phyloP scores from a whole-genome alignment of 352 stramenopile genomes.

The Phytophthora pluvialis region DNA sequence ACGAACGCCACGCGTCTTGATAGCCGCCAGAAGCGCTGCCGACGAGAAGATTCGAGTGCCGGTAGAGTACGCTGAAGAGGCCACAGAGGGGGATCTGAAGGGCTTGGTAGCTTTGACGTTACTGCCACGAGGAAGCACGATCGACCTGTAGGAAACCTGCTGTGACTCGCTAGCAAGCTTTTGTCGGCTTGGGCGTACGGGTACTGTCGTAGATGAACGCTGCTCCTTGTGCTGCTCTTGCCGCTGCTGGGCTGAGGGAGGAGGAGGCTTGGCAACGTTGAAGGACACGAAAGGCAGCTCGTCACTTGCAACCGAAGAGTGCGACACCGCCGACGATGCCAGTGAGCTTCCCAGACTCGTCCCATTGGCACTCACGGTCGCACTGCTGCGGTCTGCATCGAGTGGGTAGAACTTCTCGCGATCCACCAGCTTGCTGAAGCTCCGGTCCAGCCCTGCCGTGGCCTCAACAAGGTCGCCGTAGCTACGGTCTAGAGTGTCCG shows the following conservation, averaged over 20 bases:
- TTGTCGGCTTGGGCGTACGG: not conserved
- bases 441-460: slow-evolving; percentile 16
- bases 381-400: slow-evolving; percentile 4
- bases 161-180: not conserved
- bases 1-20: slow-evolving; percentile 30
- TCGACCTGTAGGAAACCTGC: slow-evolving; percentile 18
- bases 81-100: not conserved
- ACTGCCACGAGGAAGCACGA: slow-evolving; percentile 10
- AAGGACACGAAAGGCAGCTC: slow-evolving; percentile 42
- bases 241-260: not conserved
- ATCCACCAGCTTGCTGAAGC: slow-evolving; percentile 30
- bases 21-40: slow-evolving; percentile 30
- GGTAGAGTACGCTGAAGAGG: slow-evolving; percentile 6
- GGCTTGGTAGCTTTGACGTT: not conserved
- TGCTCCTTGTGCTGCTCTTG: not conserved
- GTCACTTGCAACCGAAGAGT: slow-evolving; percentile 26
- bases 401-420: slow-evolving; percentile 4
- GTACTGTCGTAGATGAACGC: not conserved
- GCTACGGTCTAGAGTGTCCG: slow-evolving; percentile 28
- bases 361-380: slow-evolving; percentile 4
- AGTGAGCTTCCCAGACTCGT: slow-evolving; percentile 22
- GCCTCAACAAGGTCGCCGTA: slow-evolving; percentile 35
- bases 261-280: slow-evolving; percentile 16
- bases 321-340: slow-evolving; percentile 22
- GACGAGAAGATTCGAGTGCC: slow-evolving; percentile 23